Evolutionary conservation across 2,329 filamentous ascomycete genomes (phyloP).

Genomic region (Diplodia corticola): DNA sequence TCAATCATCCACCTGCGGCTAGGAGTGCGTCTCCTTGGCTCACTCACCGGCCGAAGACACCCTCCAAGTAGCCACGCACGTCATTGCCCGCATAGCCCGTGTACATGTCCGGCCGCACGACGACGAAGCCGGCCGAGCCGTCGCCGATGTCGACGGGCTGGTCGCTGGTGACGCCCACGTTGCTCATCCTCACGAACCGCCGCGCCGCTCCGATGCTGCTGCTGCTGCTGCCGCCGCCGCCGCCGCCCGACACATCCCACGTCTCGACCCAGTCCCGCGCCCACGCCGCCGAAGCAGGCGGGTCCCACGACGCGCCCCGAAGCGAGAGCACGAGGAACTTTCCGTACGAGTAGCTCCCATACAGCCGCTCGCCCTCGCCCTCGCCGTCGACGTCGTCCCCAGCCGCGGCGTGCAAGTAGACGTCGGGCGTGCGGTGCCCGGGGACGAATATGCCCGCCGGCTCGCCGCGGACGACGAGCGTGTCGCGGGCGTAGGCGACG

Average conservation of each 20-base stretch:
- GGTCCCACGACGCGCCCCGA: background rate
- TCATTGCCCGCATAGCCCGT: conserved; percentile 19
- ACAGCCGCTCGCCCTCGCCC: conserved; percentile 6
- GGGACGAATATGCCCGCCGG: conserved; percentile 20
- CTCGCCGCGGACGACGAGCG: conserved; percentile 2
- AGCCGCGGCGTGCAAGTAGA: conserved; percentile 11
- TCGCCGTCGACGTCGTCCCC: background rate
- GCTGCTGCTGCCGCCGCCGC: no score
- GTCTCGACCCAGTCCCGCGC: conserved; percentile 15
- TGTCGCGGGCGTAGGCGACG: conserved; percentile 40
- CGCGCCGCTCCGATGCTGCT: no score
- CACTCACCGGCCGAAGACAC: background rate
- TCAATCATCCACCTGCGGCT: background rate
- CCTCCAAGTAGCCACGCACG: conserved; percentile 11
- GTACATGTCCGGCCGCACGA: conserved; percentile 20
- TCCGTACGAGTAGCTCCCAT: conserved; percentile 12
- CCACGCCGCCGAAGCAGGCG: conserved; percentile 11
- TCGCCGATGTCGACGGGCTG: conserved; percentile 4
- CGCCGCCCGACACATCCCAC: conserved; percentile 13
- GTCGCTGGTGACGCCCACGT: conserved; percentile 11
- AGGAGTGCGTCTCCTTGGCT: background rate
- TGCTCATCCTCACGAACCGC: conserved; percentile 6
- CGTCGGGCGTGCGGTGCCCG: conserved; percentile 16
- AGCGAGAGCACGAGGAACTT: conserved; percentile 21
- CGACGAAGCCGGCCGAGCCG: background rate